phyloP scores from a whole-genome alignment of 2,329 filamentous ascomycete genomes.

The Verticillium nonalfalfae region DNA sequence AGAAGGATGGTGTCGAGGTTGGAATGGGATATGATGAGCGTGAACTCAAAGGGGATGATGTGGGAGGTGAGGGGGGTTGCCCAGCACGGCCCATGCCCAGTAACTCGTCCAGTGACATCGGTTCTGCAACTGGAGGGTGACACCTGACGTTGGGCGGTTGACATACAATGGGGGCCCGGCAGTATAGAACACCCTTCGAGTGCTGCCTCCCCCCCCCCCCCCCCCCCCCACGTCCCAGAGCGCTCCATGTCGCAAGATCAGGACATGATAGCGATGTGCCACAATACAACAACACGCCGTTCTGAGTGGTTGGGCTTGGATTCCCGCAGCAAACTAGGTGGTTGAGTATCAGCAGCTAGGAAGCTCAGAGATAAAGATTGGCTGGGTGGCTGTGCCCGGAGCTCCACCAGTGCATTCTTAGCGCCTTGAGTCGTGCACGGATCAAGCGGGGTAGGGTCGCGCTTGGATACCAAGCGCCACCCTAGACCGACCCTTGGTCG shows the following conservation, averaged over 20 bases:
- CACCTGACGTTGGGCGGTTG: background rate
- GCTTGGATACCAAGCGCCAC: background rate
- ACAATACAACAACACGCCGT: background rate
- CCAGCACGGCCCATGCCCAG: background rate
- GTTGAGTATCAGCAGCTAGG: background rate
- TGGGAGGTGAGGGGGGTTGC: background rate
- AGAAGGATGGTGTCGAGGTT: background rate
- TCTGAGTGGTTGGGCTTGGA: background rate
- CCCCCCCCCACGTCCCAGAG: background rate
- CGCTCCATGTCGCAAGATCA: background rate
- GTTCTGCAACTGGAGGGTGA: background rate
- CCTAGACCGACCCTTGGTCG: background rate
- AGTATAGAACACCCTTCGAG: background rate
- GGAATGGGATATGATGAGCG: background rate
- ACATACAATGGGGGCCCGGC: background rate
- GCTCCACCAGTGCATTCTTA: background rate
- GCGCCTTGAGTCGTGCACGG: background rate
- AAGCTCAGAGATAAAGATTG: background rate
- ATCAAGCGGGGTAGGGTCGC: slow-evolving; percentile 1
- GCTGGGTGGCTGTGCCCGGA: background rate
- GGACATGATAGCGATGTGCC: background rate
- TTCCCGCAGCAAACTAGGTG: background rate
- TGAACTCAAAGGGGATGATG: background rate
- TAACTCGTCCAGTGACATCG: background rate
- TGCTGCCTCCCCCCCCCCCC: background rate